Evolutionary conservation across 83 land plant species (phyloP), one percentile per base, ranked within the genome.

Genomic region (Isoetes engelmannii): DNA sequence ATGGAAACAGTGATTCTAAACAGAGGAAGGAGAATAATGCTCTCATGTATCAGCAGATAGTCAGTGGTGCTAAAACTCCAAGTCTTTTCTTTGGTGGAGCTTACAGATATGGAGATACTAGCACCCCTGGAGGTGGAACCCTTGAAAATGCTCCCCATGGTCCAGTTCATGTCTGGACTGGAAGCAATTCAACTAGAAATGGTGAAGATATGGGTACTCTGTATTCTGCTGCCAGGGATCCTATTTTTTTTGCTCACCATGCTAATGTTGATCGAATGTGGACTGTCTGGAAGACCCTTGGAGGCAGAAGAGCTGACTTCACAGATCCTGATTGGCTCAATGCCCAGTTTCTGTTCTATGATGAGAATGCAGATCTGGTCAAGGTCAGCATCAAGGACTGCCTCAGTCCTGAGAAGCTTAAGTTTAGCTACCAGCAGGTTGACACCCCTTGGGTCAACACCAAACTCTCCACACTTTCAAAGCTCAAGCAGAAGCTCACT

Each of bases 1-100:
- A 7, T 1, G 72, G 7, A 10, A 9, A 44, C 9, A 48, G 57
- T 8, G 54, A 45, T 0, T 50, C 58, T 4, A 50, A 47, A 17
- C 87, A 72, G 65, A 37, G 80, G 0, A 45, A 48, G 7, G 46
- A 67, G 13, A 89, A 89, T 54, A 72, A 75, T 9, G 45, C 57
- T 7, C 49, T 84, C 69, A 82, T 89, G 89, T 89, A 86, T 70
- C 57, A 72, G 47, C 89, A 86, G 59, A 47, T 88, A 72, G 81
- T 89, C 7, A 67, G 84, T 0, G 56, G 54, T 19, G 78, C 72
- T 3, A 73, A 63, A 48, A 86, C 76, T 4, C 20, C 84, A 4
- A 21, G 44, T n/a, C 79, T 86, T 0, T 89, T 89, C 72, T 44
- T 78, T 43, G 93, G 93, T 0, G 7, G 57, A 6, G 49, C 84